These are phyloP conservation scores for Leptographium galeiforme DNA, from an alignment of 2,329 filamentous ascomycete genomes.

Conservation along the genomic window DNA sequence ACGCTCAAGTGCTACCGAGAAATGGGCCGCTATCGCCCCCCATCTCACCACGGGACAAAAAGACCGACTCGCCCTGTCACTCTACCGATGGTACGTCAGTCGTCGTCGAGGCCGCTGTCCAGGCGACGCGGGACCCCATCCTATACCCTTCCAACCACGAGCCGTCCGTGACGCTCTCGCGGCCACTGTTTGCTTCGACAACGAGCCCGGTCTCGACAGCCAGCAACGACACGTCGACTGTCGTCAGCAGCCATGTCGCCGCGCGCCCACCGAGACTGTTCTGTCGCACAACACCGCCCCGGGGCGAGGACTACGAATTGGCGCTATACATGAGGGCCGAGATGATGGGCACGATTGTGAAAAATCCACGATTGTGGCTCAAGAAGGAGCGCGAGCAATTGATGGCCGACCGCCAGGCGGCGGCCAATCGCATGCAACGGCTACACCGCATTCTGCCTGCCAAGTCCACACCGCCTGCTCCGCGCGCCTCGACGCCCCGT, in stretches of 20 bases:
- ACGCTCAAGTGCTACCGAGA: slow-evolving; percentile 17
- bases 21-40: slow-evolving; percentile 41
- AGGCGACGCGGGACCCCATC: slow-evolving; percentile 37
- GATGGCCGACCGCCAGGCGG: slow-evolving; percentile 31
- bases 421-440: slow-evolving; percentile 21
- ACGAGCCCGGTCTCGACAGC: slow-evolving; percentile 31
- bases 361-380: slow-evolving; percentile 24
- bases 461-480: background rate
- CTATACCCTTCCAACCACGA: slow-evolving; percentile 38
- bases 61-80: slow-evolving; percentile 12
- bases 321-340: slow-evolving; percentile 38
- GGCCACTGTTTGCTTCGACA: slow-evolving; percentile 34
- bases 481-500: slow-evolving; percentile 3
- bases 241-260: slow-evolving; percentile 37
- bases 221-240: slow-evolving; percentile 24
- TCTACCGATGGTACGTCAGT: background rate
- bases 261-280: slow-evolving; percentile 30
- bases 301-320: slow-evolving; percentile 39
- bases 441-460: slow-evolving; percentile 28
- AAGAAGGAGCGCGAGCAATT: slow-evolving; percentile 36
- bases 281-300: slow-evolving; percentile 30
- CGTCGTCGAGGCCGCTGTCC: background rate
- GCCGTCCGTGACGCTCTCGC: slow-evolving; percentile 26
- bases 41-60: slow-evolving; percentile 37
- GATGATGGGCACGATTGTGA: slow-evolving; percentile 24